Percentiles rank a stretch among this genome's conserved stretches.
phyloP scores from a whole-genome alignment of 805 yeast genomes.

The Barnettozyma siamensis region DNA sequence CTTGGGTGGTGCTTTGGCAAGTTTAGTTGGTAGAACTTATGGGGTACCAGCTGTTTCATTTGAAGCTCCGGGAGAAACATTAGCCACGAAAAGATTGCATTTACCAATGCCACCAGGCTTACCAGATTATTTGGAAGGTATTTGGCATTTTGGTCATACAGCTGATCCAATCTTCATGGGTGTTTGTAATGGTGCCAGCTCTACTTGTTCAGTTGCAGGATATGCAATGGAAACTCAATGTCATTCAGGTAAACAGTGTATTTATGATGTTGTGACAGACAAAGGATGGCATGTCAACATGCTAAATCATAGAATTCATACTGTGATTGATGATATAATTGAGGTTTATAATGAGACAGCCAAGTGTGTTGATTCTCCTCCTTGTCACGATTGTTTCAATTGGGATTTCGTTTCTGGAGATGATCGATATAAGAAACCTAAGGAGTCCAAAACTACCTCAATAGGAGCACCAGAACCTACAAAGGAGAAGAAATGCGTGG shows the following conservation, averaged over 20 bases:
- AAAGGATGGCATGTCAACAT: slow-evolving; percentile 87
- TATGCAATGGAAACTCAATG: slow-evolving; percentile 97
- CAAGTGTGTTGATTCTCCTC: slow-evolving; percentile 63
- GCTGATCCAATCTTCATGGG: slow-evolving; percentile 98
- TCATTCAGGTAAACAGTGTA: slow-evolving; percentile 83
- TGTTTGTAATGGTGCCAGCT: slow-evolving; percentile 89
- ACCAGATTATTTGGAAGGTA: slow-evolving; percentile 68
- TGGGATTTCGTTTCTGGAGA: slow-evolving; percentile 67
- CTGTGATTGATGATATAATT: slow-evolving; percentile 80
- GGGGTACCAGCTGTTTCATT: slow-evolving; percentile 88
- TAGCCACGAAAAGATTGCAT: slow-evolving; percentile 80
- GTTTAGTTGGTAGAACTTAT: slow-evolving; percentile 79
- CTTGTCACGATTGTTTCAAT: slow-evolving; percentile 85
- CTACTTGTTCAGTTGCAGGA: slow-evolving; percentile 85
- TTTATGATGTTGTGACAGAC: slow-evolving; percentile 85
- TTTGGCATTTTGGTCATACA: slow-evolving; percentile 95
- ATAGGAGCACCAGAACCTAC: slow-evolving; percentile 14
- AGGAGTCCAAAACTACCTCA: slow-evolving; percentile 1
- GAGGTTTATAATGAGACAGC: slow-evolving; percentile 73
- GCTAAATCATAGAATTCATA: slow-evolving; percentile 83
- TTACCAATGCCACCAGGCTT: slow-evolving; percentile 91
- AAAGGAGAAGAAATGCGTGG: slow-evolving; percentile 23
- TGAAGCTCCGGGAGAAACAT: slow-evolving; percentile 88
- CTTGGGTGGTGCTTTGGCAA: slow-evolving; percentile 81
- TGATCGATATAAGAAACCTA: slow-evolving; percentile 10